A percentile compares a stretch with the other conserved stretches of the same genome.
Evolutionary conservation across 495 filamentous ascomycete genomes (phyloP).

Genomic region (Cenococcum geophilum): DNA sequence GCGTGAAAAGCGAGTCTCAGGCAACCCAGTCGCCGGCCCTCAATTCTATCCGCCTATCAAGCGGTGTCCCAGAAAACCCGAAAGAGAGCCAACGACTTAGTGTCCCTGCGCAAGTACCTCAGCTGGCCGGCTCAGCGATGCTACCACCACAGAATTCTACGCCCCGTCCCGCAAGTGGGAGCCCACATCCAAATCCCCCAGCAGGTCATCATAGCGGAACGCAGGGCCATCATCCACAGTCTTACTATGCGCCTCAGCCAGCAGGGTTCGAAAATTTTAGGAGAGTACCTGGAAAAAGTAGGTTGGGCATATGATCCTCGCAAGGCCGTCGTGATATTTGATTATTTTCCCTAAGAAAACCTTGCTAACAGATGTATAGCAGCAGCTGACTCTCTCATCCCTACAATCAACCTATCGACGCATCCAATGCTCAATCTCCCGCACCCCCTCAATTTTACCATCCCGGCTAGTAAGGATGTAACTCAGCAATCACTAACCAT

Average conservation of each 20-base stretch:
- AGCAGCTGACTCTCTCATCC: conserved; percentile 33
- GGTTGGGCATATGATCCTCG: neutral
- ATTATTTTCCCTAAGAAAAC: neutral
- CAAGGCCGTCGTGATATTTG: neutral
- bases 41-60: conserved; percentile 26
- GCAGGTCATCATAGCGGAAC: conserved; percentile 15
- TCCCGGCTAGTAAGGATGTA: conserved; percentile 55
- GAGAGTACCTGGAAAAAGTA: conserved; percentile 27
- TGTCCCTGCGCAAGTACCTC: conserved; percentile 14
- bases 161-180: conserved; percentile 26
- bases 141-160: conserved; percentile 18
- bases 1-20: conserved; percentile 32
- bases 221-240: conserved; percentile 18
- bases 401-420: conserved; percentile 49
- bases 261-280: conserved; percentile 13
- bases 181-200: conserved; percentile 24
- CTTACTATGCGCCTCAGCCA: conserved; percentile 22
- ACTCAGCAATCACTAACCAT: conserved; percentile 64
- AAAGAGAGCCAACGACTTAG: conserved; percentile 14
- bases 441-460: conserved; percentile 47
- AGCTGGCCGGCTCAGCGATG: conserved; percentile 13
- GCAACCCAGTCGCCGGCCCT: conserved; percentile 33
- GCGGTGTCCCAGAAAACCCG: conserved; percentile 17
- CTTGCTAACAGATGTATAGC: conserved; percentile 20
- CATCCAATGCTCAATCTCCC: conserved; percentile 52